These are phyloP conservation scores for Lichtheimia ramosa DNA, from an alignment of 371 early-diverging fungal genomes.

Conservation along the genomic window DNA sequence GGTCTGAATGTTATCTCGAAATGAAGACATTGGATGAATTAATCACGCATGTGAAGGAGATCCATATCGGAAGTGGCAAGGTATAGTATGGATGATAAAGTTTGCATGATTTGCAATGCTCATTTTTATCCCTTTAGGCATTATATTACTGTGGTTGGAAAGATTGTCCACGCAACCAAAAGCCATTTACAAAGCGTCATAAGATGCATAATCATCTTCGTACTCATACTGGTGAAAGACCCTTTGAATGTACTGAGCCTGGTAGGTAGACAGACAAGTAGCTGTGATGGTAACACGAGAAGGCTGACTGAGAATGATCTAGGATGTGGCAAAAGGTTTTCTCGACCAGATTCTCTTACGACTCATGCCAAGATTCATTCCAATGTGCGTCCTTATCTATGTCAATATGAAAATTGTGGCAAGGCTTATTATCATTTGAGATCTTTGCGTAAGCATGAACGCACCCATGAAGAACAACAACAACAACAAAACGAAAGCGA, in stretches of 20 bases:
- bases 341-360: slow-evolving; percentile 86
- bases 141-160: slow-evolving; percentile 84
- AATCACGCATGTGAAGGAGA: slow-evolving; percentile 22
- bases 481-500: background rate
- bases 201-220: slow-evolving; percentile 88
- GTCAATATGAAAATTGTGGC: slow-evolving; percentile 60
- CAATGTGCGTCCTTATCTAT: slow-evolving; percentile 72
- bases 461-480: slow-evolving; percentile 48
- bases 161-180: slow-evolving; percentile 70
- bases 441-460: slow-evolving; percentile 78
- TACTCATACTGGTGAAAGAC: slow-evolving; percentile 84
- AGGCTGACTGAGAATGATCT: background rate
- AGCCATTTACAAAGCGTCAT: slow-evolving; percentile 88
- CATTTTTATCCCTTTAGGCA: slow-evolving; percentile 27
- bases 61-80: slow-evolving; percentile 32
- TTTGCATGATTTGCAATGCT: background rate
- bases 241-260: slow-evolving; percentile 50
- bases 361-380: slow-evolving; percentile 91
- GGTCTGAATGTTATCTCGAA: slow-evolving; percentile 16
- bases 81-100: slow-evolving; percentile 13
- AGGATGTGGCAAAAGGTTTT: slow-evolving; percentile 83
- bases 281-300: background rate
- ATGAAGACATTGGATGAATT: slow-evolving; percentile 15
- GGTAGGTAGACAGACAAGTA: slow-evolving; percentile 5
- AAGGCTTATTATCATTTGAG: slow-evolving; percentile 85